Percentiles rank a stretch among this genome's conserved stretches.
Conservation (phyloP, 2,329 filamentous ascomycete genomes). For the Epichloe coenophiala region DNA sequence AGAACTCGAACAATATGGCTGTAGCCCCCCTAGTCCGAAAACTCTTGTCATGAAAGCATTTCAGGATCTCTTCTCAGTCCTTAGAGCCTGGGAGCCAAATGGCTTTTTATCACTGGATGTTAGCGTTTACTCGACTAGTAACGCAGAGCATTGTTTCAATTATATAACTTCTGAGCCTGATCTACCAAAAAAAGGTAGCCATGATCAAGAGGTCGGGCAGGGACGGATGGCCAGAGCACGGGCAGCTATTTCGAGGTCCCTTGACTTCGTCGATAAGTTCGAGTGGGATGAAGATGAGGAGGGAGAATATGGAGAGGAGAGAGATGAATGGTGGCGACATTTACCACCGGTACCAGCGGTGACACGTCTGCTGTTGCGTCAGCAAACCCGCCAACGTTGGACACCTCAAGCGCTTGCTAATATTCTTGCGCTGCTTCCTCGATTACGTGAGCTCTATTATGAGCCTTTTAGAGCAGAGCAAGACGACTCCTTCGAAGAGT, state of each 20-base stretch:
- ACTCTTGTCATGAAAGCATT: conserved; percentile 16
- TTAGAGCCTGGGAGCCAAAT: conserved; percentile 19
- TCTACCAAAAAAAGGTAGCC: conserved; percentile 11
- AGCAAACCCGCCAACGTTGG: conserved; percentile 24
- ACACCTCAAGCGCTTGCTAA: conserved; percentile 16
- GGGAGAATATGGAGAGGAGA: background rate
- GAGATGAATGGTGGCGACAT: conserved; percentile 17
- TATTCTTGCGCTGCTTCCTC: conserved; percentile 22
- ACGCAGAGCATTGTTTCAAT: conserved; percentile 23
- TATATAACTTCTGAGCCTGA: conserved; percentile 15
- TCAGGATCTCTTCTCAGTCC: conserved; percentile 16
- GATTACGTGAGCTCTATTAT: conserved; percentile 23
- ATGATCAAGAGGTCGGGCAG: conserved; percentile 4
- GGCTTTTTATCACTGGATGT: conserved; percentile 22
- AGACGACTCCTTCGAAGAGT: too few relatives aligned
- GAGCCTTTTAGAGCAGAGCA: conserved; percentile 15
- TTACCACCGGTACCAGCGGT: conserved; percentile 21
- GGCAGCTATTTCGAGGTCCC: too few relatives aligned
- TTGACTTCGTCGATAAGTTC: too few relatives aligned
- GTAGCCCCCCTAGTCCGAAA: conserved; percentile 13
- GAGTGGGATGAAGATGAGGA: background rate
- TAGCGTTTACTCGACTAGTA: conserved; percentile 23
- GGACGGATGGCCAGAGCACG: too few relatives aligned
- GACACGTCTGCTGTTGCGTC: conserved; percentile 20
- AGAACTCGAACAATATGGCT: conserved; percentile 15